phyloP scores from a whole-genome alignment of 257 asterid species.

The Capsicum baccatum region DNA sequence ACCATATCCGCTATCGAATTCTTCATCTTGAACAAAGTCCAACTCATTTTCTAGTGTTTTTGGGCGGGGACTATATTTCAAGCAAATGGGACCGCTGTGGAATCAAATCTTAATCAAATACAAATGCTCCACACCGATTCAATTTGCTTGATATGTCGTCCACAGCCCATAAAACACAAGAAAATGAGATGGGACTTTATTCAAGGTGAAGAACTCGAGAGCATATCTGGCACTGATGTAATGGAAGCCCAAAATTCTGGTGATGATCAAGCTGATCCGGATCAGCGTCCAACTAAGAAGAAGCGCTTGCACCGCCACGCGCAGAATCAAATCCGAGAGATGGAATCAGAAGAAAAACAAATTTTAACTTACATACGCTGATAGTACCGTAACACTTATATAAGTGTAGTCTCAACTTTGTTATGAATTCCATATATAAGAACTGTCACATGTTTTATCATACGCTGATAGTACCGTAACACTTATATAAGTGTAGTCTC shows the following conservation, averaged over 20 bases:
- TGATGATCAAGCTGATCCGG: slow-evolving; percentile 62
- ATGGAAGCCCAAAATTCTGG: slow-evolving; percentile 58
- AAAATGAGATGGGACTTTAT: slow-evolving; percentile 54
- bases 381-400: too few species aligned
- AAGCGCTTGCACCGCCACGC: slow-evolving; percentile 74
- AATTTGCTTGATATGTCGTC: slow-evolving; percentile 30
- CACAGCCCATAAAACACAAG: slow-evolving; percentile 42
- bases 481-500: too few species aligned
- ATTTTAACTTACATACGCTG: too few species aligned
- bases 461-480: too few species aligned
- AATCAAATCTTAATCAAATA: too few species aligned
- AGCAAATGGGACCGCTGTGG: slow-evolving; percentile 41
- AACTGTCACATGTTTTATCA: too few species aligned
- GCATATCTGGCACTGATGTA: slow-evolving; percentile 61
- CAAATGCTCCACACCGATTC: too few species aligned
- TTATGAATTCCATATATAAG: too few species aligned
- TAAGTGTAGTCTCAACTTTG: too few species aligned
- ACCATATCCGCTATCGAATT: slow-evolving; percentile 55
- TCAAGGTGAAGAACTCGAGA: slow-evolving; percentile 63
- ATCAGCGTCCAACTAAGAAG: slow-evolving; percentile 61
- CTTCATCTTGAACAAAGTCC: slow-evolving; percentile 61
- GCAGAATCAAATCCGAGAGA: slow-evolving; percentile 69
- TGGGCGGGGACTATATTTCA: slow-evolving; percentile 42
- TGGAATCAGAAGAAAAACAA: slow-evolving; percentile 56
- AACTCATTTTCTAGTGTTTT: slow-evolving; percentile 58